phyloP scores from a whole-genome alignment of 2,329 filamentous ascomycete genomes.

The Venturia carpophila region DNA sequence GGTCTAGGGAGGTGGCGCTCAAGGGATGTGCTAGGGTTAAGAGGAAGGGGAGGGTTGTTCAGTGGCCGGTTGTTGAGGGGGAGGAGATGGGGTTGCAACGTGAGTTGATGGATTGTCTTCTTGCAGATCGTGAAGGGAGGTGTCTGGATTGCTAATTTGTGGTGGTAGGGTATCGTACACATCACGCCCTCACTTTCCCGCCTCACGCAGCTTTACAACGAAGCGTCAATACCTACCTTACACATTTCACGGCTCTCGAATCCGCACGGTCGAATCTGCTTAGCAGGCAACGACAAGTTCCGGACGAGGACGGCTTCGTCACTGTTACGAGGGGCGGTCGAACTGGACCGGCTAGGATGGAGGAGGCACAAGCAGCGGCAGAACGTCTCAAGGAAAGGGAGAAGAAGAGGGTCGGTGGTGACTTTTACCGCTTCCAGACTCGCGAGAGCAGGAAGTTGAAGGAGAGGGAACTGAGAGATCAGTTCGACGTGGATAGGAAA shows the following conservation, averaged over 20 bases:
- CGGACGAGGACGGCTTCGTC: slow-evolving; percentile 92
- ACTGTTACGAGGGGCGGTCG: slow-evolving; percentile 76
- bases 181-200: slow-evolving; percentile 66
- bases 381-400: slow-evolving; percentile 52
- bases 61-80: slow-evolving; percentile 54
- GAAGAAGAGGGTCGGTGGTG: slow-evolving; percentile 55
- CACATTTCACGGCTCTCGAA: slow-evolving; percentile 61
- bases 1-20: slow-evolving; percentile 66
- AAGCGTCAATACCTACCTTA: slow-evolving; percentile 79
- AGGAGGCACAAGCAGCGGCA: slow-evolving; percentile 56
- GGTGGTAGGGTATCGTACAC: slow-evolving; percentile 47
- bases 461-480: slow-evolving; percentile 59
- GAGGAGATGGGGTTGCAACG: slow-evolving; percentile 43
- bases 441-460: slow-evolving; percentile 71
- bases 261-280: slow-evolving; percentile 56
- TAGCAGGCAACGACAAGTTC: slow-evolving; percentile 62
- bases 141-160: not conserved
- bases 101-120: slow-evolving; percentile 29
- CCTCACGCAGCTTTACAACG: slow-evolving; percentile 57
- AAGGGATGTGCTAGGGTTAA: slow-evolving; percentile 62
- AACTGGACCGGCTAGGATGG: slow-evolving; percentile 63
- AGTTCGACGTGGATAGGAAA: slow-evolving; percentile 69
- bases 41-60: slow-evolving; percentile 50
- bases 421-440: slow-evolving; percentile 80
- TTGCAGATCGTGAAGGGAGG: not conserved